A percentile compares a stretch with the other conserved stretches of the same genome.
Conservation (phyloP, 192 early-diverging fungal genomes). For the Coemansia sp. region DNA sequence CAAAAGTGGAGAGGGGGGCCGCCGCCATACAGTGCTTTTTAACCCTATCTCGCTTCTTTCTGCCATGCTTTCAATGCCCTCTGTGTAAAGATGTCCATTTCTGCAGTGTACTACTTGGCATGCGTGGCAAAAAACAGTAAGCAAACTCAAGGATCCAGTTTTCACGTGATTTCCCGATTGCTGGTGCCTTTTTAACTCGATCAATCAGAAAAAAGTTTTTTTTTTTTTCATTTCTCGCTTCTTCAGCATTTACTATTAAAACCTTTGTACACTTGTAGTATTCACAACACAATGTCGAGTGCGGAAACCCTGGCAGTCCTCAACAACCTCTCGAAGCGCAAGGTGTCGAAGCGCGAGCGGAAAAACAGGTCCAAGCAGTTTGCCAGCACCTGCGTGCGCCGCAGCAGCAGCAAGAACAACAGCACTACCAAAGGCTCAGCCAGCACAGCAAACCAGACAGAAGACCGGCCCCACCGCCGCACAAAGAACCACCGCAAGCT, state of each 20-base stretch:
- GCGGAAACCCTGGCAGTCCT: constrained; percentile 27
- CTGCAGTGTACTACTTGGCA: too few relatives aligned
- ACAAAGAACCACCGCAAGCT: constrained; percentile 4
- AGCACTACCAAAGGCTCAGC: background rate
- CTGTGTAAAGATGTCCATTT: background rate
- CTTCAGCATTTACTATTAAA: too few relatives aligned
- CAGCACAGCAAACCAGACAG: background rate
- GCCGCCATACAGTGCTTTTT: too few relatives aligned
- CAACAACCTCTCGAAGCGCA: constrained; percentile 28
- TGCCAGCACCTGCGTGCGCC: background rate
- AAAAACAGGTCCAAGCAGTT: constrained; percentile 5
- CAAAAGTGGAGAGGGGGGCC: too few relatives aligned
- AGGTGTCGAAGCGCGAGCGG: constrained; percentile 24
- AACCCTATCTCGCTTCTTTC: too few relatives aligned
- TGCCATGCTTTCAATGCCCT: too few relatives aligned
- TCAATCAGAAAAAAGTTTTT: background rate
- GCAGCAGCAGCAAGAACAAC: background rate
- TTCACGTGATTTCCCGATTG: background rate
- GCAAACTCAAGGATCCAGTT: background rate
- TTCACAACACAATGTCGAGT: constrained; percentile 30
- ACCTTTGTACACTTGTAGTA: background rate
- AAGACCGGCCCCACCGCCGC: background rate
- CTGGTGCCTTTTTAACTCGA: background rate
- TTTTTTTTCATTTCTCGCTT: background rate
- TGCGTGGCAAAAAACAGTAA: background rate